Evolutionary conservation across 2,329 filamentous ascomycete species (phyloP).

Genomic region (Myotisia sp.): DNA sequence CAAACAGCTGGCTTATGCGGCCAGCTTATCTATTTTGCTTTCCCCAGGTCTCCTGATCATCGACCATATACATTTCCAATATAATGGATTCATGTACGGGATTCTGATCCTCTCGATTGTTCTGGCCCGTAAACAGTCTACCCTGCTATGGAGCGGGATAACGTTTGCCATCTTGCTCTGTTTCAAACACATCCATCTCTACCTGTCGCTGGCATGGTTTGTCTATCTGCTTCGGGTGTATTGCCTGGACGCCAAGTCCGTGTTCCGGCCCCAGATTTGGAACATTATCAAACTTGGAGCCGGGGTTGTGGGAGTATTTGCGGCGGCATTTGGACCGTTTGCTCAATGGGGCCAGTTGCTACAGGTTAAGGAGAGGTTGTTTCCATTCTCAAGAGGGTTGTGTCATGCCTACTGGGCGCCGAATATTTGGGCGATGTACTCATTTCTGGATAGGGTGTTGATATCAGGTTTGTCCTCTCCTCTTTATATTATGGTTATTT

Average conservation of each 20-base stretch:
- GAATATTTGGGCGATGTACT: conserved; percentile 94
- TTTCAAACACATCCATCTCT: conserved; percentile 96
- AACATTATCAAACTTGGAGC: conserved; percentile 74
- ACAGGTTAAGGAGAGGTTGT: conserved; percentile 70
- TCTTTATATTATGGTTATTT: background rate
- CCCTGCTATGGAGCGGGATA: conserved; percentile 62
- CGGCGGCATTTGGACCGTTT: conserved; percentile 79
- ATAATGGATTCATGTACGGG: conserved; percentile 94
- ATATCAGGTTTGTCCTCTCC: conserved; percentile 53
- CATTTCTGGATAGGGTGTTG: conserved; percentile 68
- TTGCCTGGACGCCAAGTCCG: conserved; percentile 63
- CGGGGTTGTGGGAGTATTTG: conserved; percentile 58
- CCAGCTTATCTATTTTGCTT: conserved; percentile 74
- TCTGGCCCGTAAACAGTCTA: conserved; percentile 59
- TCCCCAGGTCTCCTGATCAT: conserved; percentile 92
- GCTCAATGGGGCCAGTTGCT: conserved; percentile 64
- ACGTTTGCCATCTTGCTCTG: conserved; percentile 76
- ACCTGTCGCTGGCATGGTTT: conserved; percentile 90
- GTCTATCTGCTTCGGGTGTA: conserved; percentile 81
- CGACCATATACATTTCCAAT: conserved; percentile 97
- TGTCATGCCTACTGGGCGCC: conserved; percentile 99
- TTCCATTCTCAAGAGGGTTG: conserved; percentile 83
- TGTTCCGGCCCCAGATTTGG: conserved; percentile 59
- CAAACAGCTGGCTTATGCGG: conserved; percentile 69
- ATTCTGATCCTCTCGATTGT: conserved; percentile 76